A percentile compares a stretch with the other conserved stretches of the same genome.
Conservation (phyloP, 179 eudicot genomes). For the Camellia oleifera region DNA sequence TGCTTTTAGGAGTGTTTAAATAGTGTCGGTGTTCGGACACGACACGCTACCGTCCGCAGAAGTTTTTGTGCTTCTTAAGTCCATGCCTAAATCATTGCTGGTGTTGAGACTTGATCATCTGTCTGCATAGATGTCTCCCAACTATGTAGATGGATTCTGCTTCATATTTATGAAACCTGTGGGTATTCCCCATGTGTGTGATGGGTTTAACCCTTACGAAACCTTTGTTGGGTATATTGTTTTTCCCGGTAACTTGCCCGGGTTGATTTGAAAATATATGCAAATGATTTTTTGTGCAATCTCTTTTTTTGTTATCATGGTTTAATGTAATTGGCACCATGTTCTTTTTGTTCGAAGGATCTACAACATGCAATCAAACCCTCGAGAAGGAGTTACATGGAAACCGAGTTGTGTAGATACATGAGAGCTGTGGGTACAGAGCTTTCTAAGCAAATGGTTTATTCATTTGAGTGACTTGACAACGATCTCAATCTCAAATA, state of each 20-base stretch:
- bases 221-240: neutral
- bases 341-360: constrained; percentile 45
- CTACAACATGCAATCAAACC: constrained; percentile 43
- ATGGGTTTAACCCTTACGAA: neutral
- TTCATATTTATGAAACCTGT: too few relatives aligned
- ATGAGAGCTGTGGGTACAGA: constrained; percentile 57
- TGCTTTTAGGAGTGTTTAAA: too few relatives aligned
- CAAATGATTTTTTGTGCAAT: neutral
- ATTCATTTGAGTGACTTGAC: constrained; percentile 43
- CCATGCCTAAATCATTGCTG: too few relatives aligned
- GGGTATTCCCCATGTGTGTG: neutral
- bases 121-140: neutral
- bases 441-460: constrained; percentile 76
- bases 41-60: too few relatives aligned
- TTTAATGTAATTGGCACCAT: neutral
- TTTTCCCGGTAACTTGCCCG: neutral
- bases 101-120: neutral
- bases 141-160: neutral
- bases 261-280: neutral
- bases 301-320: neutral
- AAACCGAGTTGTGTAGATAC: constrained; percentile 55
- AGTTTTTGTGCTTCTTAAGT: too few relatives aligned
- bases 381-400: constrained; percentile 34
- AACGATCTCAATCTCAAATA: neutral
- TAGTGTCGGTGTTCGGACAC: too few relatives aligned